A percentile compares a stretch with the other conserved stretches of the same genome.
Evolutionary conservation across 116 monocot genomes (phyloP).

Genomic region (Zostera marina): DNA sequence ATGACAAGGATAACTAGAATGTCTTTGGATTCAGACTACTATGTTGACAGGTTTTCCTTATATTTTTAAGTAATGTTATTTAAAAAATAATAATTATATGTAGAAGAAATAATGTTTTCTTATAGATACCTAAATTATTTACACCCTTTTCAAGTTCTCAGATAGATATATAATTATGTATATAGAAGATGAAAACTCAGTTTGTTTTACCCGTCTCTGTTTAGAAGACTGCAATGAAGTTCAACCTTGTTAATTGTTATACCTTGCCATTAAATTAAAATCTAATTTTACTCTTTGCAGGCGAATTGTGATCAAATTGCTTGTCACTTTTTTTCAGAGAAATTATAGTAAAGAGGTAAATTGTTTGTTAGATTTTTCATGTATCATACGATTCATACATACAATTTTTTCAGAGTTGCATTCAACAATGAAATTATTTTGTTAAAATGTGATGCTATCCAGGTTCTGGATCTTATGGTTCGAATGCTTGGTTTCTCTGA

Average conservation of each 20-base stretch:
- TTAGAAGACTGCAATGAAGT: neutral
- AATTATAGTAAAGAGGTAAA: constrained; percentile 96
- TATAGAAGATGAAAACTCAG: too few species aligned
- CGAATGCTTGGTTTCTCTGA: constrained; percentile 98
- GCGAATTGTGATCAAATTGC: constrained; percentile 90
- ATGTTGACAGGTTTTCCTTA: constrained; percentile 63
- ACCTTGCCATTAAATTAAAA: neutral
- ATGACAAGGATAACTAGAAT: constrained; percentile 88
- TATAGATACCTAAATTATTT: too few species aligned
- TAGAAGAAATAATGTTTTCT: too few species aligned
- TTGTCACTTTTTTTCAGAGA: constrained; percentile 92
- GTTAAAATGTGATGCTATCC: constrained; percentile 1
- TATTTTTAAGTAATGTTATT: neutral
- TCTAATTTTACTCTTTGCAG: constrained; percentile 18
- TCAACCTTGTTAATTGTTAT: neutral
- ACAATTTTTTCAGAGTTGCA: too few species aligned
- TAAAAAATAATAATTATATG: neutral
- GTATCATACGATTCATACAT: neutral
- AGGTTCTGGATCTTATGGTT: constrained; percentile 97
- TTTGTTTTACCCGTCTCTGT: too few species aligned
- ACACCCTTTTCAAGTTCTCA: too few species aligned
- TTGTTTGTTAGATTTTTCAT: neutral
- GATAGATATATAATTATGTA: too few species aligned
- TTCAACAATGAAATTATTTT: neutral
- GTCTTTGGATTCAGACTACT: constrained; percentile 96